Evolutionary conservation across 1,284 basidiomycete genomes (phyloP).

Genomic region (Cryptococcus depauperatus): DNA sequence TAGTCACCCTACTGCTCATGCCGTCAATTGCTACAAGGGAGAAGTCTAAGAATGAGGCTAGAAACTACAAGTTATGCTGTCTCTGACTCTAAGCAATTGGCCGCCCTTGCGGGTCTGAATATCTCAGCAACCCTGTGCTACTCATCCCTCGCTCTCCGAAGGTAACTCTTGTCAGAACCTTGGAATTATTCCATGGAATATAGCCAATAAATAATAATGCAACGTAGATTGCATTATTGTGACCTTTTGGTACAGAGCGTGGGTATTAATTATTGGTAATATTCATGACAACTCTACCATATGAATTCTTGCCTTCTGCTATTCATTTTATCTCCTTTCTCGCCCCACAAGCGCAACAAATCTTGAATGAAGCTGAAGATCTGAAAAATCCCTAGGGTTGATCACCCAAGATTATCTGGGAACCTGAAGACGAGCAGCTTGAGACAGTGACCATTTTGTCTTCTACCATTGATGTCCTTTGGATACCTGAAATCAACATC

Average conservation of each 20-base stretch:
- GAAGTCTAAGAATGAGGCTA: too few species aligned
- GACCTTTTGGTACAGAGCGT: too few species aligned
- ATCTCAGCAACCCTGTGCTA: slow-evolving; percentile 24
- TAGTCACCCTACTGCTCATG: slow-evolving; percentile 29
- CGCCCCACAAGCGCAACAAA: slow-evolving; percentile 13
- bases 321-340: slow-evolving; percentile 33
- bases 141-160: slow-evolving; percentile 21
- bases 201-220: too few species aligned
- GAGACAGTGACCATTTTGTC: slow-evolving; percentile 16
- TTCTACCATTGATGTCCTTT: slow-evolving; percentile 26
- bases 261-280: too few species aligned
- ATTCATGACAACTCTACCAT: too few species aligned
- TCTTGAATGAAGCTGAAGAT: slow-evolving; percentile 18
- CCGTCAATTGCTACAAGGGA: slow-evolving; percentile 36
- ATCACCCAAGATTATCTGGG: slow-evolving; percentile 31
- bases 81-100: neutral
- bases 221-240: too few species aligned
- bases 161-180: slow-evolving; percentile 10
- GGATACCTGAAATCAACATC: too few species aligned
- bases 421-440: slow-evolving; percentile 34
- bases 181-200: too few species aligned
- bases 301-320: slow-evolving; percentile 18
- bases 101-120: slow-evolving; percentile 29
- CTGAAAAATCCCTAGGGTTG: slow-evolving; percentile 13
- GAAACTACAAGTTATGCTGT: slow-evolving; percentile 24